phyloP scores from a whole-genome alignment of 495 filamentous ascomycete genomes.

The Darksidea phi region DNA sequence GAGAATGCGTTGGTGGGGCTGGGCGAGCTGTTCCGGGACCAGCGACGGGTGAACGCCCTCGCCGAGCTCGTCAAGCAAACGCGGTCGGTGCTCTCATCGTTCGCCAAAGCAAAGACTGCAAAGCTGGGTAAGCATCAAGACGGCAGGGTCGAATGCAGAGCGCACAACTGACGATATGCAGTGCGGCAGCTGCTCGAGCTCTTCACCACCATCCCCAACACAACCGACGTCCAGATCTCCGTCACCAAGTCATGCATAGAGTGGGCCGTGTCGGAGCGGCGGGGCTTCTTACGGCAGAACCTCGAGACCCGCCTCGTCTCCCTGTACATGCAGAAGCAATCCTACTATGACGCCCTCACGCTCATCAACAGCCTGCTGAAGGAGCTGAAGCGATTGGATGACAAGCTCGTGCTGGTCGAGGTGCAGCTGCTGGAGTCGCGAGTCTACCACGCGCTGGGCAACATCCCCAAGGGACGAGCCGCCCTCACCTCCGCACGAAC shows the following conservation, averaged over 20 bases:
- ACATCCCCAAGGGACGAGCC: slow-evolving; percentile 92
- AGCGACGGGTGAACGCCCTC: slow-evolving; percentile 75
- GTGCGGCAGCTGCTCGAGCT: slow-evolving; percentile 96
- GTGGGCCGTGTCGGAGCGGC: slow-evolving; percentile 91
- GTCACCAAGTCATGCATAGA: slow-evolving; percentile 98
- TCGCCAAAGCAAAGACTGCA: slow-evolving; percentile 97
- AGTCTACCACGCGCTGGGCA: slow-evolving; percentile 95
- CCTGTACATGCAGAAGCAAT: slow-evolving; percentile 92
- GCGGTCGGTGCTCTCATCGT: slow-evolving; percentile 85
- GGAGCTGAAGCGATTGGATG: slow-evolving; percentile 95
- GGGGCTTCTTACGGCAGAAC: slow-evolving; percentile 94
- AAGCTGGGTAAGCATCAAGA: slow-evolving; percentile 73
- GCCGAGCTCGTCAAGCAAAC: slow-evolving; percentile 88
- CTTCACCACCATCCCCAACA: slow-evolving; percentile 89
- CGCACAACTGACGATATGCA: slow-evolving; percentile 40
- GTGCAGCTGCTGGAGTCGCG: slow-evolving; percentile 96
- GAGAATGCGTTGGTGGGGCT: slow-evolving; percentile 79
- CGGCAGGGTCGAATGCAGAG: neutral
- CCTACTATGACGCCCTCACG: slow-evolving; percentile 93
- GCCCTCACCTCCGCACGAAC: slow-evolving; percentile 92
- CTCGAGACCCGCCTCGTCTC: slow-evolving; percentile 93
- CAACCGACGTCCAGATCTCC: slow-evolving; percentile 84
- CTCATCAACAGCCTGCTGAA: slow-evolving; percentile 93
- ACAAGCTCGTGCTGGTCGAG: slow-evolving; percentile 98
- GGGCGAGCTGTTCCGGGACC: slow-evolving; percentile 88